These are phyloP conservation scores for Betula pendula DNA, from an alignment of 306 rosid species.

Conservation along the genomic window DNA sequence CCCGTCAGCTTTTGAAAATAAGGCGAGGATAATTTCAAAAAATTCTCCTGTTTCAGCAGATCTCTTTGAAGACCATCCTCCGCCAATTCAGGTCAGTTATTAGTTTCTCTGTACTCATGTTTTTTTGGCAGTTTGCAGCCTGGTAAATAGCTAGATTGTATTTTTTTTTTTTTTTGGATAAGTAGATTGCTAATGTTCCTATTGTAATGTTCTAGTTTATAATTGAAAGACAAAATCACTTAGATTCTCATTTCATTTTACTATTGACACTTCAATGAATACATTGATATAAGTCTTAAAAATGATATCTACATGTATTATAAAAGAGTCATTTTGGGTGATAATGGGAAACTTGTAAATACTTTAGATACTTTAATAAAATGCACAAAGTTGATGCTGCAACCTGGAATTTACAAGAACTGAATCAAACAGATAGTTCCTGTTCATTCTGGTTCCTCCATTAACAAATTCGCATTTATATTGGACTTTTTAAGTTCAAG, in stretches of 20 bases:
- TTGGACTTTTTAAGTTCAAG: no score
- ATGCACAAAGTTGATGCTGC: not conserved
- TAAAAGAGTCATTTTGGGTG: not conserved
- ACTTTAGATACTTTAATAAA: not conserved
- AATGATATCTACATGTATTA: not conserved
- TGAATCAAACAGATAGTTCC: not conserved
- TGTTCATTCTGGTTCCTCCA: not conserved
- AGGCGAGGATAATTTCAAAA: constrained; percentile 33
- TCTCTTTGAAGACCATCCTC: constrained; percentile 34
- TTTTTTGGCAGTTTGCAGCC: constrained; percentile 1
- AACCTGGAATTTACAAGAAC: not conserved
- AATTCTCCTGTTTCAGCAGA: constrained; percentile 37
- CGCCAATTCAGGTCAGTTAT: constrained; percentile 56
- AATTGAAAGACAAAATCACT: not conserved
- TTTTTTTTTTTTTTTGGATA: no score
- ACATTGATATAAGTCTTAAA: not conserved
- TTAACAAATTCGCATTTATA: no score
- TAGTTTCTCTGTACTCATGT: constrained; percentile 5
- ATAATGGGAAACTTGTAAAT: not conserved
- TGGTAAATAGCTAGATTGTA: not conserved
- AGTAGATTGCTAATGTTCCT: not conserved
- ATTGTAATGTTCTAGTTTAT: not conserved
- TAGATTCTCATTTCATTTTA: not conserved
- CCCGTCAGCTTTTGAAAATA: constrained; percentile 23
- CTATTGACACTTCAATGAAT: not conserved